Percentiles rank a stretch among this genome's conserved stretches.
Conservation (phyloP, 257 asterid genomes). For the Coffea eugenioides region DNA sequence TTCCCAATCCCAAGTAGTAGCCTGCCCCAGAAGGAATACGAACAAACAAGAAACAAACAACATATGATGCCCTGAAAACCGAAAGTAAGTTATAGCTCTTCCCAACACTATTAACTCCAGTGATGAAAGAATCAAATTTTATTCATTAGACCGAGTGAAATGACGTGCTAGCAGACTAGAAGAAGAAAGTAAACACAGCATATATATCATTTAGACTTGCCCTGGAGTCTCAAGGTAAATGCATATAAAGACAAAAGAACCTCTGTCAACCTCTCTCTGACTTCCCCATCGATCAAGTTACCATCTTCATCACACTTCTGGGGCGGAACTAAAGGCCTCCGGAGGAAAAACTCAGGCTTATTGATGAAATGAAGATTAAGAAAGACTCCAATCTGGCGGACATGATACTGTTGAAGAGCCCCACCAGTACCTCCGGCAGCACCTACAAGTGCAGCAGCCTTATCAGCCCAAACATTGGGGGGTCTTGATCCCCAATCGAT, state of each 20-base stretch:
- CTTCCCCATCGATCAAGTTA: constrained; percentile 50
- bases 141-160: too few relatives aligned
- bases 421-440: constrained; percentile 67
- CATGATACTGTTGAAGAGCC: constrained; percentile 65
- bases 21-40: not conserved
- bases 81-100: too few relatives aligned
- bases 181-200: too few relatives aligned
- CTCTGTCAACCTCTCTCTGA: constrained; percentile 45
- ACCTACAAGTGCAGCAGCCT: constrained; percentile 66
- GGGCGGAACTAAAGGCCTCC: constrained; percentile 50
- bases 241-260: constrained; percentile 52
- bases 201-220: constrained; percentile 14
- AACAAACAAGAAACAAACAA: too few relatives aligned
- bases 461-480: constrained; percentile 70
- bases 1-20: too few relatives aligned
- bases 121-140: too few relatives aligned
- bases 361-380: constrained; percentile 77
- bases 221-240: constrained; percentile 60
- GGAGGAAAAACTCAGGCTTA: constrained; percentile 64
- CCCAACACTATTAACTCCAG: too few relatives aligned
- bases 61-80: too few relatives aligned
- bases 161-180: too few relatives aligned
- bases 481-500: constrained; percentile 84
- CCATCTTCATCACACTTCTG: constrained; percentile 59
- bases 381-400: constrained; percentile 73